Evolutionary conservation across 1,284 basidiomycete genomes (phyloP), one percentile per base, ranked within the genome.

Genomic region (Cutaneotrichosporon cavernicola): DNA sequence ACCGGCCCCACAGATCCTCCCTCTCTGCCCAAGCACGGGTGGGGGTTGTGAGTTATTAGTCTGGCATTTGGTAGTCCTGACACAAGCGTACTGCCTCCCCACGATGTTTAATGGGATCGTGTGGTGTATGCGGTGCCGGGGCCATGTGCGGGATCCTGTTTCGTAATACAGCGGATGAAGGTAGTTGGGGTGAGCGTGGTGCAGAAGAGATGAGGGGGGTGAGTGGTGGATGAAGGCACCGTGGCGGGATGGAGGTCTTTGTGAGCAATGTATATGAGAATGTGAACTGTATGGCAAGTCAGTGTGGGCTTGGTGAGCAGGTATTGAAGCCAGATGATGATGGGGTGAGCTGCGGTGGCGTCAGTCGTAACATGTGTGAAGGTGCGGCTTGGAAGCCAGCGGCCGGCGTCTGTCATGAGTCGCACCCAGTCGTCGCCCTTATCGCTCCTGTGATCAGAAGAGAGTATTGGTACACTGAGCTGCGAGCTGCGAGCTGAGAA

Each of bases 71-170:
- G 26, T 26, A 26, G 26, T 26, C 26, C 55, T 56, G 55, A 56
- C 36, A 10, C 14, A 16, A 56, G 55, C 38, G 21, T 56, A 56
- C 55, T 56, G 55, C 38, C 34, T 56, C 14, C 55, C 55, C 8
- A 53, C 30, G 8, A 53, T 53, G 30, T 53, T 30, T 10, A 53
- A 53, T 18, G 51, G 51, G 31, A 53, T 53, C 14, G 51, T 53
- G 51, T 53, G 30, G 51, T 53, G 51, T 16, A 53, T 53, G 51
- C 11, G 51, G 51, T 53, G 51, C 16, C 26, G 51, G 26, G 51
- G 51, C 30, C 30, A 22, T 31, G 30, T 53, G 14, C 30, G 51
- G 11, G 30, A 31, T 53, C 30, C 14, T 14, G 26, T 32, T 13
- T 18, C 18, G 51, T 32, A 31, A 13, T 10, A 13, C 14, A 10